Evolutionary conservation across 179 eudicot species (phyloP).

Genomic region (Monotropa hypopitys): DNA sequence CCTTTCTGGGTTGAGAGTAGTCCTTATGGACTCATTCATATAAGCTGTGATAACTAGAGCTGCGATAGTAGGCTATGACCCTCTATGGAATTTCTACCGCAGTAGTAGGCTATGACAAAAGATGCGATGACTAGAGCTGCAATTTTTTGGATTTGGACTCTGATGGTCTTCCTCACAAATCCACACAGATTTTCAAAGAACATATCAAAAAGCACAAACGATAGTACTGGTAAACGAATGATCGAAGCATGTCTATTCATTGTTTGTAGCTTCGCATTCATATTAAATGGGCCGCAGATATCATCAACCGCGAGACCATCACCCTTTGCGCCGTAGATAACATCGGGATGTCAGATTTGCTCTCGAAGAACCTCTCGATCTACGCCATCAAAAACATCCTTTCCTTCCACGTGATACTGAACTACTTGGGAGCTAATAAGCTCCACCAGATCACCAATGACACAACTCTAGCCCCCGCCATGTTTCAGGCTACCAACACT

Average conservation of each 20-base stretch:
- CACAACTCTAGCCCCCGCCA: slow-evolving; percentile 34
- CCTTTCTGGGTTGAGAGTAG: neutral
- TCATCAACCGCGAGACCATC: slow-evolving; percentile 33
- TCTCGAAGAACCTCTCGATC: slow-evolving; percentile 38
- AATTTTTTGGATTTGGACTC: too few species aligned
- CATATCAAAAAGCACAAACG: too few species aligned
- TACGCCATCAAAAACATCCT: slow-evolving; percentile 36
- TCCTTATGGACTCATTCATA: neutral
- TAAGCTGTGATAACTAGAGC: too few species aligned
- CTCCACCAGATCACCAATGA: slow-evolving; percentile 46
- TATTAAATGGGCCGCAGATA: slow-evolving; percentile 46
- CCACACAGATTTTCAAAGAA: too few species aligned
- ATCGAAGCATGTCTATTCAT: too few species aligned
- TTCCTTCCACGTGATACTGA: slow-evolving; percentile 45
- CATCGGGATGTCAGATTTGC: slow-evolving; percentile 36
- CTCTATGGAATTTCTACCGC: too few species aligned
- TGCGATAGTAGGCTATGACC: too few species aligned
- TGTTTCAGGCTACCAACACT: slow-evolving; percentile 44
- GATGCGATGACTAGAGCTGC: too few species aligned
- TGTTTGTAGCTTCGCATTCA: too few species aligned
- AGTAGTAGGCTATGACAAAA: too few species aligned
- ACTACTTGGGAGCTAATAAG: slow-evolving; percentile 44
- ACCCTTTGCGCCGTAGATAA: slow-evolving; percentile 64
- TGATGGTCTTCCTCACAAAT: too few species aligned
- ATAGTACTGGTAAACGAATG: too few species aligned